phyloP scores from a whole-genome alignment of 2,329 filamentous ascomycete species.

The Aureobasidium sp. region DNA sequence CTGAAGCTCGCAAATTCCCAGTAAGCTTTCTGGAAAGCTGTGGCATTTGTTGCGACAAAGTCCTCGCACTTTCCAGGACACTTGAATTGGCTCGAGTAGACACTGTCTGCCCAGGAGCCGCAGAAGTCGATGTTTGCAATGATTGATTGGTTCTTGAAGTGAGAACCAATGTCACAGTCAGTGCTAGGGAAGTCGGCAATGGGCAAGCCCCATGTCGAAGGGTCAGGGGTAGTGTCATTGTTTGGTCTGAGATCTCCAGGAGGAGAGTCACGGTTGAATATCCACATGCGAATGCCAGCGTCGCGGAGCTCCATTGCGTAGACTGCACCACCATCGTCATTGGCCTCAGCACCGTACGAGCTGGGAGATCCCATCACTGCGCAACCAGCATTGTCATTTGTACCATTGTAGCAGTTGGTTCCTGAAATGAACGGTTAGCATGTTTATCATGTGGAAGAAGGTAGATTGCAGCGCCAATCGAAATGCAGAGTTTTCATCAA shows the following conservation, averaged over 20 bases:
- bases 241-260: slow-evolving; percentile 36
- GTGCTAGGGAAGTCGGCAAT: slow-evolving; percentile 58
- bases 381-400: slow-evolving; percentile 30
- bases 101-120: slow-evolving; percentile 43
- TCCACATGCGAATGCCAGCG: slow-evolving; percentile 50
- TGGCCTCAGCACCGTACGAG: slow-evolving; percentile 30
- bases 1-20: slow-evolving; percentile 43
- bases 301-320: slow-evolving; percentile 56
- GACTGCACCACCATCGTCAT: slow-evolving; percentile 38
- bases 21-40: slow-evolving; percentile 51
- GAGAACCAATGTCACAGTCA: slow-evolving; percentile 50
- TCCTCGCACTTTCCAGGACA: slow-evolving; percentile 50
- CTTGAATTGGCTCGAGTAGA: slow-evolving; percentile 29
- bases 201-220: slow-evolving; percentile 55
- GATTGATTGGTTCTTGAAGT: slow-evolving; percentile 60
- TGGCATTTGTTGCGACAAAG: slow-evolving; percentile 51
- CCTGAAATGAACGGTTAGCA: no score
- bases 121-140: slow-evolving; percentile 61
- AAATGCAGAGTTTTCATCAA: no score
- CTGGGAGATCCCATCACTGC: slow-evolving; percentile 54
- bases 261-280: slow-evolving; percentile 30
- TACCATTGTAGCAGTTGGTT: slow-evolving; percentile 32
- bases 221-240: slow-evolving; percentile 46
- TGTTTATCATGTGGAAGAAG: no score
- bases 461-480: no score